These are phyloP conservation scores for Saussurea involucrata DNA, from an alignment of 129 eudicot species.

Conservation along the genomic window DNA sequence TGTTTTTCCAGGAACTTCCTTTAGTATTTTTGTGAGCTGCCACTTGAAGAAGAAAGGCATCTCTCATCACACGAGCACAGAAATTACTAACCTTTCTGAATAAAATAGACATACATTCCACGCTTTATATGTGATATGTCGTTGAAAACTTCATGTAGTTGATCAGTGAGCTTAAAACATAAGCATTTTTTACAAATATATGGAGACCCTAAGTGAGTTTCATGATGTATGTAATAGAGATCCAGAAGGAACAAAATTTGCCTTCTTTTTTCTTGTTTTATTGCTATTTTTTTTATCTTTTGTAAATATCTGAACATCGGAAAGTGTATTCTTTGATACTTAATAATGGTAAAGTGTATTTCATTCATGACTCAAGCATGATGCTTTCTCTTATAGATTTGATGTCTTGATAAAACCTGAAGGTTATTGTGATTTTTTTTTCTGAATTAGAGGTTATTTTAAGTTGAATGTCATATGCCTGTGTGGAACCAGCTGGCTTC, in stretches of 20 bases:
- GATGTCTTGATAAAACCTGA: neutral
- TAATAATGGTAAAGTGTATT: neutral
- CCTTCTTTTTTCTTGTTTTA: neutral
- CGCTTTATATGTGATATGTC: neutral
- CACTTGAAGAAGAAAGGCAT: neutral
- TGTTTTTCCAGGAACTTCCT: too few species aligned
- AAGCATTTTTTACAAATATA: slow-evolving; percentile 1
- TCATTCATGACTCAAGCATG: neutral
- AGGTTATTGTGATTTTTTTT: slow-evolving; percentile 2
- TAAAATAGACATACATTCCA: neutral
- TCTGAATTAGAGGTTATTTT: neutral
- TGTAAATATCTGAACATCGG: neutral
- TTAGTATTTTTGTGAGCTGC: neutral
- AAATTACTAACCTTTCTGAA: neutral
- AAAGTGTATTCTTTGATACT: neutral
- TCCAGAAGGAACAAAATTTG: neutral
- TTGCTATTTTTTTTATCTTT: neutral
- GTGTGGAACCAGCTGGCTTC: neutral
- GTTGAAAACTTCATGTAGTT: slow-evolving; percentile 11
- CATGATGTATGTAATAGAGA: slow-evolving; percentile 1
- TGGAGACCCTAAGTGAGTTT: neutral
- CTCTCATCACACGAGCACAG: neutral
- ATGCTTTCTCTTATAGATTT: slow-evolving; percentile 12
- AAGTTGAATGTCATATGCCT: neutral
- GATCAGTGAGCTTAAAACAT: neutral